Evolutionary conservation across 768 basidiomycete species (phyloP).

Genomic region (Phaeolepiota aurea): DNA sequence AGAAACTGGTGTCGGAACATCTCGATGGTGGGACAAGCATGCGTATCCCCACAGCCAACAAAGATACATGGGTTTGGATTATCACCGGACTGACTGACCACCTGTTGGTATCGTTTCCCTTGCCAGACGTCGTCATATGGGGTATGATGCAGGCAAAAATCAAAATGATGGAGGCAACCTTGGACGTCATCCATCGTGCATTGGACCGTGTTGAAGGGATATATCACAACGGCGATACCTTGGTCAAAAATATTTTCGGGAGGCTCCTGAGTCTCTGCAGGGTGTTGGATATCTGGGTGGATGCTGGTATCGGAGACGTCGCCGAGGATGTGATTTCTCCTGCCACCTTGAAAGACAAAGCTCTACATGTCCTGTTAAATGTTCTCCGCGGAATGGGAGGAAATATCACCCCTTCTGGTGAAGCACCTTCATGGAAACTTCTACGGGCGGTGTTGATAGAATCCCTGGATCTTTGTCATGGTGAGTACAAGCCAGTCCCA

Average conservation of each 20-base stretch:
- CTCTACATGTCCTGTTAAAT: slow-evolving; percentile 31
- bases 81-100: slow-evolving; percentile 44
- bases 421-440: slow-evolving; percentile 29
- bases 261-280: slow-evolving; percentile 46
- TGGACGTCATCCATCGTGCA: slow-evolving; percentile 46
- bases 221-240: slow-evolving; percentile 33
- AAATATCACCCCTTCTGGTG: slow-evolving; percentile 18
- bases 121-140: slow-evolving; percentile 42
- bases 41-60: slow-evolving; percentile 23
- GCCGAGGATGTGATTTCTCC: slow-evolving; percentile 44
- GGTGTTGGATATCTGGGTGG: slow-evolving; percentile 51
- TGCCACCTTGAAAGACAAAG: slow-evolving; percentile 35
- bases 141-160: slow-evolving; percentile 48
- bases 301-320: slow-evolving; percentile 25
- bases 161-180: slow-evolving; percentile 40
- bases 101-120: slow-evolving; percentile 46
- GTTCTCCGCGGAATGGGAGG: slow-evolving; percentile 42
- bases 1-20: slow-evolving; percentile 25
- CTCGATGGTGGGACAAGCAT: slow-evolving; percentile 21
- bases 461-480: slow-evolving; percentile 29
- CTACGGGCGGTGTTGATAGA: slow-evolving; percentile 32
- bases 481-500: slow-evolving; percentile 19
- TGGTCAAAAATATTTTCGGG: slow-evolving; percentile 41
- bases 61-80: slow-evolving; percentile 39
- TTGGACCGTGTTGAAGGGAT: slow-evolving; percentile 42